Conservation (phyloP, 1,284 basidiomycete genomes). For the Leccinum pachyderme region DNA sequence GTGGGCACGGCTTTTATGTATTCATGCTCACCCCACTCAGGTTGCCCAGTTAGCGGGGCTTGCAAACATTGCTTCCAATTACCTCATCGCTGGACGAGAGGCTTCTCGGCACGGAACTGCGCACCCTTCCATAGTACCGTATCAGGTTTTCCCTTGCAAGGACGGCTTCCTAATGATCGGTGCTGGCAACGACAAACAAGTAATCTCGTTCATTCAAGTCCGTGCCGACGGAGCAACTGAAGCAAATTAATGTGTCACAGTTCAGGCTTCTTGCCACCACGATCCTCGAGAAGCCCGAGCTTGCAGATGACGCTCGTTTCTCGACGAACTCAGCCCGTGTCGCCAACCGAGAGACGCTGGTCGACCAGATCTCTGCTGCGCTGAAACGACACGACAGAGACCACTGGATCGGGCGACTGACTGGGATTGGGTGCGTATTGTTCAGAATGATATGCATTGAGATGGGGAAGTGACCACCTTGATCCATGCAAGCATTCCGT, state of each 20-base stretch:
- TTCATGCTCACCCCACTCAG: constrained; percentile 1
- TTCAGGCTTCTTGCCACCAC: constrained; percentile 65
- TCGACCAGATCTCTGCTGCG: constrained; percentile 67
- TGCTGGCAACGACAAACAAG: constrained; percentile 89
- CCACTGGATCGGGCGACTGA: constrained; percentile 74
- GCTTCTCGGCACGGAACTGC: constrained; percentile 88
- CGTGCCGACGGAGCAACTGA: constrained; percentile 1
- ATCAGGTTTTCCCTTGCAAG: constrained; percentile 87
- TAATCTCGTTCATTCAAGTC: constrained; percentile 27
- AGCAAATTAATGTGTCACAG: constrained; percentile 38
- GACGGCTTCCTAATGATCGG: constrained; percentile 94
- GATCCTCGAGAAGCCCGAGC: constrained; percentile 57
- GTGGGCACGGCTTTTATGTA: constrained; percentile 38
- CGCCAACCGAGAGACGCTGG: constrained; percentile 68
- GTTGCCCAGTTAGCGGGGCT: constrained; percentile 77
- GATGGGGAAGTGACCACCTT: constrained; percentile 6
- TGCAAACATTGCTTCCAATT: constrained; percentile 93
- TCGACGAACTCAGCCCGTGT: constrained; percentile 77
- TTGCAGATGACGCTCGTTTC: constrained; percentile 63
- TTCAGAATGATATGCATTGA: constrained; percentile 5
- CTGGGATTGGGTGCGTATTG: constrained; percentile 65
- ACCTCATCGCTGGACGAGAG: constrained; percentile 84
- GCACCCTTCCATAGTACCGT: constrained; percentile 90
- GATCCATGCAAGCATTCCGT: constrained; percentile 63
- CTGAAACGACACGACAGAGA: constrained; percentile 59